Conservation (phyloP, 1,139 yeast species). For the Geotrichum aggregatum region DNA sequence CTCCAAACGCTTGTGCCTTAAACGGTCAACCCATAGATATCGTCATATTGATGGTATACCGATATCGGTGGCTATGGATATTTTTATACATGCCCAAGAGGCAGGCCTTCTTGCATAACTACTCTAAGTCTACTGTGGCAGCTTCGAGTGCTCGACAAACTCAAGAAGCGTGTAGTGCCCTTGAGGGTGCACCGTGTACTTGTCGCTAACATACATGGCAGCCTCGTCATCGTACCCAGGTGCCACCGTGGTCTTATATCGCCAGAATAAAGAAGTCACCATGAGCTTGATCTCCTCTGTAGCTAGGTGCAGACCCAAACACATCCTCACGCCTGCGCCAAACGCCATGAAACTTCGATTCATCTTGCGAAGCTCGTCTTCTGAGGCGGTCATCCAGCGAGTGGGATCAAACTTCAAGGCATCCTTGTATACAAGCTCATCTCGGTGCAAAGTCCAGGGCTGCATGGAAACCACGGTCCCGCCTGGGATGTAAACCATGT, state of each 20-base stretch:
- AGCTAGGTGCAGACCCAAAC: conserved; percentile 68
- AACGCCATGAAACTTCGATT: conserved; percentile 59
- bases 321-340: conserved; percentile 74
- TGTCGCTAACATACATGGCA: conserved; percentile 83
- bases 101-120: too few species aligned
- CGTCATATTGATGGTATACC: too few species aligned
- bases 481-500: conserved; percentile 41
- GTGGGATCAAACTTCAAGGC: conserved; percentile 55
- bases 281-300: conserved; percentile 61
- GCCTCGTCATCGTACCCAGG: conserved; percentile 56
- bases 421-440: conserved; percentile 47
- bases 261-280: conserved; percentile 52
- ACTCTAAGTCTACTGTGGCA: too few species aligned
- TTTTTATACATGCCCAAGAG: too few species aligned
- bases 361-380: conserved; percentile 45
- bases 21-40: too few species aligned
- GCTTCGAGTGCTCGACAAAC: too few species aligned
- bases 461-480: conserved; percentile 60
- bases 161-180: conserved; percentile 28
- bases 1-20: too few species aligned
- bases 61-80: too few species aligned
- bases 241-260: conserved; percentile 40
- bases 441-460: conserved; percentile 63
- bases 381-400: conserved; percentile 53
- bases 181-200: conserved; percentile 43